Percentiles rank a stretch among this genome's conserved stretches.
phyloP scores from a whole-genome alignment of 1,284 basidiomycete species.

The Xerocomus nothofagi region DNA sequence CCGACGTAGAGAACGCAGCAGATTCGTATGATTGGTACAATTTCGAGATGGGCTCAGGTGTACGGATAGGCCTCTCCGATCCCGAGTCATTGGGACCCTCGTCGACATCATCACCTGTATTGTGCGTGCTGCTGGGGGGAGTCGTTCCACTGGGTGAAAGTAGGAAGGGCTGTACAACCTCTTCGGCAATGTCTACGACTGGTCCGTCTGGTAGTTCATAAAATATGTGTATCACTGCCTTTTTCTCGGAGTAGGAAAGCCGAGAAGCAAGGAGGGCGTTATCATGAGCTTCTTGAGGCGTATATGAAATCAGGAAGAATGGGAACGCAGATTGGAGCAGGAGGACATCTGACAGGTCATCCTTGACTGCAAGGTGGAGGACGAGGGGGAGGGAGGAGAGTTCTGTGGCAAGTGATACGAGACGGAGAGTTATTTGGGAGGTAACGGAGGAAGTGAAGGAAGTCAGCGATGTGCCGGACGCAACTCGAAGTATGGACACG shows the following conservation, averaged over 20 bases:
- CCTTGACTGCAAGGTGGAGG: constrained; percentile 48
- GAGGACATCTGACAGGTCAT: constrained; percentile 60
- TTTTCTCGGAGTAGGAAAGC: constrained; percentile 58
- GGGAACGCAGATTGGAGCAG: constrained; percentile 57
- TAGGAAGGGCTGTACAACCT: constrained; percentile 59
- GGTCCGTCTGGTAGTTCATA: constrained; percentile 42
- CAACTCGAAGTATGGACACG: constrained; percentile 48
- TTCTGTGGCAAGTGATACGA: constrained; percentile 48
- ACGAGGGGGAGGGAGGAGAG: constrained; percentile 49
- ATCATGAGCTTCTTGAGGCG: constrained; percentile 68
- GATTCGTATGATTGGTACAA: constrained; percentile 62
- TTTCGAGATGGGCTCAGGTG: constrained; percentile 11
- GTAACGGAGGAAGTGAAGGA: constrained; percentile 45
- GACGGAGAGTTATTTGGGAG: constrained; percentile 38
- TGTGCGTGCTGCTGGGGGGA: constrained; percentile 33
- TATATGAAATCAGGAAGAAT: constrained; percentile 63
- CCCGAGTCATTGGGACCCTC: not conserved
- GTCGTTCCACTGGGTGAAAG: constrained; percentile 27
- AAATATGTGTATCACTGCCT: constrained; percentile 82
- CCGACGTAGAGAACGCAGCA: constrained; percentile 61
- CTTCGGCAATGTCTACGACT: constrained; percentile 57
- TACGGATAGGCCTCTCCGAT: constrained; percentile 18
- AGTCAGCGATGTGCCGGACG: constrained; percentile 41
- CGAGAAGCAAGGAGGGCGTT: constrained; percentile 71
- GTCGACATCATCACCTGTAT: constrained; percentile 9